phyloP scores from a whole-genome alignment of 352 stramenopile species.

The Globisporangium canariense region DNA sequence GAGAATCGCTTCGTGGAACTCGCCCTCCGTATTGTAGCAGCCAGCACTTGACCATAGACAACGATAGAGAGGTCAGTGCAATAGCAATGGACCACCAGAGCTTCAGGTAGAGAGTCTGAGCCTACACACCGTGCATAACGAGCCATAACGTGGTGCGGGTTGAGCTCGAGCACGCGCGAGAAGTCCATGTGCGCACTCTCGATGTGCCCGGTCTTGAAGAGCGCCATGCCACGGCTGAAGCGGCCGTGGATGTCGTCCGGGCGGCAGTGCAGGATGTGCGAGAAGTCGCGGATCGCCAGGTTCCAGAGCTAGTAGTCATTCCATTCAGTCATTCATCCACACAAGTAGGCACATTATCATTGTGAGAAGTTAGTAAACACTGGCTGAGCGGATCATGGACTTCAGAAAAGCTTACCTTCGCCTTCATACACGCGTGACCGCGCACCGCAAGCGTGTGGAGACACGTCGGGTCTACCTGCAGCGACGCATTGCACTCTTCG shows the following conservation, averaged over 20 bases:
- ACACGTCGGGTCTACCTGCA: constrained; percentile 42
- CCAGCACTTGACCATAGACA: constrained; percentile 30
- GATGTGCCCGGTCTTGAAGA: constrained; percentile 52
- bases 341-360: too few relatives aligned
- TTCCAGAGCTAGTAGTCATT: constrained; percentile 32
- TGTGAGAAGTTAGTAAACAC: not conserved
- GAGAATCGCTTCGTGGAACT: constrained; percentile 70
- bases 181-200: constrained; percentile 66
- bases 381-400: not conserved
- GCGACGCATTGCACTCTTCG: constrained; percentile 41
- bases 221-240: constrained; percentile 73
- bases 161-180: constrained; percentile 52
- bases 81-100: too few relatives aligned
- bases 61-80: not conserved
- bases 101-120: not conserved
- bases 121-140: constrained; percentile 47
- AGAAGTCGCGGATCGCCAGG: constrained; percentile 53
- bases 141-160: constrained; percentile 77
- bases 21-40: constrained; percentile 68
- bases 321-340: not conserved
- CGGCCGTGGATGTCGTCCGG: constrained; percentile 57
- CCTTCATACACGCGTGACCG: constrained; percentile 69
- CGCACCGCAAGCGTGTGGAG: constrained; percentile 59
- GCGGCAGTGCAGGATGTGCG: constrained; percentile 36
- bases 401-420: constrained; percentile 26